Evolutionary conservation across 1,284 basidiomycete species (phyloP).

Genomic region (Cutaneotrichosporon spelunceum): DNA sequence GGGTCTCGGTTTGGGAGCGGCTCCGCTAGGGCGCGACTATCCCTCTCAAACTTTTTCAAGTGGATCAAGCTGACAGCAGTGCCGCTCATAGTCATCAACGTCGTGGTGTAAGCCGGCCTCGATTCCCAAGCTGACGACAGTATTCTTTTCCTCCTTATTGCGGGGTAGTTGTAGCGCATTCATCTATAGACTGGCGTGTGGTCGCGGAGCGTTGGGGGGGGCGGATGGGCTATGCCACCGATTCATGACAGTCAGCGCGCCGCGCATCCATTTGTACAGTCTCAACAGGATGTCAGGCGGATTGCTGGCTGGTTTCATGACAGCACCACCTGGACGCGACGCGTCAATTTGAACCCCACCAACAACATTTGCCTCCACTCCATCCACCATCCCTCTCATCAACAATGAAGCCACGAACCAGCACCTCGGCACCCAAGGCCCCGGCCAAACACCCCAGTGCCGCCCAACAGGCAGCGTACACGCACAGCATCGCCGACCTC

Average conservation of each 20-base stretch:
- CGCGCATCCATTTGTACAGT: no score
- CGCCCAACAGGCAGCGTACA: constrained; percentile 36
- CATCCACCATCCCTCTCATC: not conserved
- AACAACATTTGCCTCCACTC: not conserved
- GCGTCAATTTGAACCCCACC: constrained; percentile 5
- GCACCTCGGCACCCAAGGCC: constrained; percentile 6
- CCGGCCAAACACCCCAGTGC: constrained; percentile 23
- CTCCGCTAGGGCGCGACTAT: no score
- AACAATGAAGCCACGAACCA: constrained; percentile 12
- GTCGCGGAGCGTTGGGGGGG: not conserved
- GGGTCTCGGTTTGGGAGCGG: constrained; percentile 48
- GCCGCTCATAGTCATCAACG: constrained; percentile 78
- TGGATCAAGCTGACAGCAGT: constrained; percentile 56
- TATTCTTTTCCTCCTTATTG: constrained; percentile 14
- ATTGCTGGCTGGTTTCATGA: not conserved
- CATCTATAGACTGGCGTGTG: constrained; percentile 7
- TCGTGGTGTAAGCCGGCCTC: constrained; percentile 58
- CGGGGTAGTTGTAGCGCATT: constrained; percentile 12
- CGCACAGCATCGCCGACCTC: constrained; percentile 65
- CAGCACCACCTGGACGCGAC: not conserved
- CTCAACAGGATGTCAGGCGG: no score
- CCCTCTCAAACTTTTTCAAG: no score
- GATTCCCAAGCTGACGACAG: constrained; percentile 14
- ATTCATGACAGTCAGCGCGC: no score
- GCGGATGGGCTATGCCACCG: constrained; percentile 7